Conservation (phyloP, 768 basidiomycete genomes). For the Hericium erinaceus region DNA sequence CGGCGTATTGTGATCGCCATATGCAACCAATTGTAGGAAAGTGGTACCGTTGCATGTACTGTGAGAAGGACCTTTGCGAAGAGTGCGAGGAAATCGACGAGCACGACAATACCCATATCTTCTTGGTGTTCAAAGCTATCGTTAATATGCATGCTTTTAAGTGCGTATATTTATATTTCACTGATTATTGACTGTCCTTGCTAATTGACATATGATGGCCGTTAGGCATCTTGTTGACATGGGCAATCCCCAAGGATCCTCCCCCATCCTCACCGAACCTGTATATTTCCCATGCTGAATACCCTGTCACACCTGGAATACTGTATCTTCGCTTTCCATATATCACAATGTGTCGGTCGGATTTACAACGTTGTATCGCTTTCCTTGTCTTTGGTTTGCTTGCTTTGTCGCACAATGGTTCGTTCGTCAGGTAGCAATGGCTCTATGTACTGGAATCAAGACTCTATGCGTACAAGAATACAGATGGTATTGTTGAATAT, state of each 20-base stretch:
- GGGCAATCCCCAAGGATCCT: not conserved
- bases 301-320: too few species aligned
- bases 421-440: not conserved
- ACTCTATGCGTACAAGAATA: not conserved
- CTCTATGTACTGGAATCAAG: not conserved
- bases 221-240: not conserved
- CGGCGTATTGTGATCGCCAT: constrained; percentile 82
- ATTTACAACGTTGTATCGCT: not conserved
- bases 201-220: not conserved
- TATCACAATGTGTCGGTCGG: not conserved
- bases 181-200: not conserved
- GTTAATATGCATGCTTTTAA: constrained; percentile 72
- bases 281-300: not conserved
- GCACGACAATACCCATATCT: constrained; percentile 76
- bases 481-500: not conserved
- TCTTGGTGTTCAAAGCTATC: constrained; percentile 79
- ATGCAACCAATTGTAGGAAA: constrained; percentile 73
- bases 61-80: constrained; percentile 79
- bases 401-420: not conserved
- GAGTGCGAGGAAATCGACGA: constrained; percentile 74
- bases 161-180: constrained; percentile 28
- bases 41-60: constrained; percentile 90
- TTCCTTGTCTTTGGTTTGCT: not conserved
- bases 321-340: not conserved
- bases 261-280: not conserved